Percentiles rank a stretch among this genome's conserved stretches.
phyloP scores from a whole-genome alignment of 2,329 filamentous ascomycete genomes.

The Purpureocillium takamizusanense region DNA sequence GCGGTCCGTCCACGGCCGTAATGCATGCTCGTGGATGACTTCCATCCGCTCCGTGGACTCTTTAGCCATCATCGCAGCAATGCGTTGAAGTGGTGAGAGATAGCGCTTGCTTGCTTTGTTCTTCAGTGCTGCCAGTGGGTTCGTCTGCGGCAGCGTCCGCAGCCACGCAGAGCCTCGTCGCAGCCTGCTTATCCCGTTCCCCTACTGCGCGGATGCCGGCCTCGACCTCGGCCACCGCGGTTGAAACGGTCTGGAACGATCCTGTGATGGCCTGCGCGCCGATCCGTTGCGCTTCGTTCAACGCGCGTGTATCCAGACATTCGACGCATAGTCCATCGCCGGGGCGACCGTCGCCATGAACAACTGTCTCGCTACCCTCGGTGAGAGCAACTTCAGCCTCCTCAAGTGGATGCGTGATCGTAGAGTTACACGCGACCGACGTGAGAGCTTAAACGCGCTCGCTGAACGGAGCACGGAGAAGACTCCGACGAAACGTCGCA shows the following conservation, averaged over 20 bases:
- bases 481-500: no score
- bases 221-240: background rate
- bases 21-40: constrained; percentile 4
- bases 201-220: background rate
- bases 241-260: background rate
- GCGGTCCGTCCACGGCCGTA: background rate
- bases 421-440: no score
- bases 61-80: background rate
- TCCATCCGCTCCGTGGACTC: constrained; percentile 2
- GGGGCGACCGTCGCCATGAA: constrained; percentile 1
- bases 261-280: background rate
- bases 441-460: no score
- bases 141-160: constrained; percentile 1
- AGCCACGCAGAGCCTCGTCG: background rate
- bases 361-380: background rate
- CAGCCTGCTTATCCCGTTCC: no score
- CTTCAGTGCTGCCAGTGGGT: constrained; percentile 2
- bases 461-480: no score
- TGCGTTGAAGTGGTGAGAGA: constrained; percentile 1
- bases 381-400: constrained; percentile 4
- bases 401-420: background rate
- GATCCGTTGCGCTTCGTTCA: constrained; percentile 4
- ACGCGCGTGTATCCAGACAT: constrained; percentile 6
- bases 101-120: background rate
- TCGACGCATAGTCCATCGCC: constrained; percentile 8